phyloP scores from a whole-genome alignment of 179 eudicot species.

The Camellia oleifera region DNA sequence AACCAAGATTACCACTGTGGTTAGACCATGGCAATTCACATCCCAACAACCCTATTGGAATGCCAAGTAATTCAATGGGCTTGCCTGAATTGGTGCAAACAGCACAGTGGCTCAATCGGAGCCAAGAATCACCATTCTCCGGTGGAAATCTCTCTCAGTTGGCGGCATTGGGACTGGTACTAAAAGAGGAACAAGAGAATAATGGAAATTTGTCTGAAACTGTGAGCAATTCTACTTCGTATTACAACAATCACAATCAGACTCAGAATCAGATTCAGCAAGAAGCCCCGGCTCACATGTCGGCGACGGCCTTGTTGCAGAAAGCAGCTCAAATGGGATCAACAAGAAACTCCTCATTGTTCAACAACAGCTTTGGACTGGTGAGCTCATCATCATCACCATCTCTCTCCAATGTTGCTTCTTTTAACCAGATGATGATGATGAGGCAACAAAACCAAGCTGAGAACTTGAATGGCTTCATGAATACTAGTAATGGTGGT shows the following conservation, averaged over 20 bases:
- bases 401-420: slow-evolving; percentile 14
- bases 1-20: slow-evolving; percentile 43
- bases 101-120: background rate
- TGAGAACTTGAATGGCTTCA: slow-evolving; percentile 5
- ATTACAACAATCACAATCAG: slow-evolving; percentile 24
- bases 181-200: slow-evolving; percentile 27
- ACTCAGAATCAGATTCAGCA: slow-evolving; percentile 16
- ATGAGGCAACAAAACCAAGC: background rate
- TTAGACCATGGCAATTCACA: slow-evolving; percentile 28
- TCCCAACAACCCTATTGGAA: background rate
- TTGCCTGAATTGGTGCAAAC: slow-evolving; percentile 27
- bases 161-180: background rate
- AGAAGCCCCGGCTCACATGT: slow-evolving; percentile 32
- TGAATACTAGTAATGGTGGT: background rate
- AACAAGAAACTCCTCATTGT: slow-evolving; percentile 17
- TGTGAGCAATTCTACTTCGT: slow-evolving; percentile 20
- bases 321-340: slow-evolving; percentile 56
- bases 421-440: slow-evolving; percentile 13
- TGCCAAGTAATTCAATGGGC: background rate
- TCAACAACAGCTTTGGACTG: slow-evolving; percentile 30
- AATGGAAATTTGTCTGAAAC: background rate
- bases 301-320: slow-evolving; percentile 46
- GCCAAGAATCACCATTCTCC: too few species aligned
- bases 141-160: too few species aligned
- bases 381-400: slow-evolving; percentile 26